Conservation (phyloP, 2,329 filamentous ascomycete species). For the Pseudogymnoascus sp. region DNA sequence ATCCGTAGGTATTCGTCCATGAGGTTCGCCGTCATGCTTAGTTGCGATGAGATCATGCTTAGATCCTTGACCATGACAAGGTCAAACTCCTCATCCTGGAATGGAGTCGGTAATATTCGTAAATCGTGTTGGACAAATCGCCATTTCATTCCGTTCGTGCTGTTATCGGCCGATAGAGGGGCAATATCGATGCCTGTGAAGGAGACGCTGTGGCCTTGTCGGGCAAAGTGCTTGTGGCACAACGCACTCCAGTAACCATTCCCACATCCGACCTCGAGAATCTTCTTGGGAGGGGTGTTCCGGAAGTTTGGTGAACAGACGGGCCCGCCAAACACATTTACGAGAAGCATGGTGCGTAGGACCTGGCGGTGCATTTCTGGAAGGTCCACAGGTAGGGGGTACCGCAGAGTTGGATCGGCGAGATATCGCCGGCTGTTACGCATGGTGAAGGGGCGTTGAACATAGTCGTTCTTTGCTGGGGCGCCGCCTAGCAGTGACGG, state of each 20-base stretch:
- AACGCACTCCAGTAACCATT: slow-evolving; percentile 85
- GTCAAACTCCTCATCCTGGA: slow-evolving; percentile 74
- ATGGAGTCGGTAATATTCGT: slow-evolving; percentile 67
- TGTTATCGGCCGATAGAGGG: slow-evolving; percentile 57
- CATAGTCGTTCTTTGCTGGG: slow-evolving; percentile 3
- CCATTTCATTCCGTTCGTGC: slow-evolving; percentile 74
- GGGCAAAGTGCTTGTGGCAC: slow-evolving; percentile 73
- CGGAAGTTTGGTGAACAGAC: slow-evolving; percentile 65
- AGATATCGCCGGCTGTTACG: slow-evolving; percentile 80
- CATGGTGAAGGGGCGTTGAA: slow-evolving; percentile 53
- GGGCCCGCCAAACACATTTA: slow-evolving; percentile 73
- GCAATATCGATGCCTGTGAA: slow-evolving; percentile 82
- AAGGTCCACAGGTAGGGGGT: slow-evolving; percentile 85
- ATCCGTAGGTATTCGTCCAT: slow-evolving; percentile 72
- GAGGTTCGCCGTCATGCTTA: slow-evolving; percentile 45
- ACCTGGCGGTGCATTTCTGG: slow-evolving; percentile 83
- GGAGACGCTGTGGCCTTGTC: slow-evolving; percentile 61
- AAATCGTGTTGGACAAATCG: slow-evolving; percentile 83
- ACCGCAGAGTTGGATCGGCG: slow-evolving; percentile 62
- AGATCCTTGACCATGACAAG: slow-evolving; percentile 84
- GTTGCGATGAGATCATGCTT: slow-evolving; percentile 57
- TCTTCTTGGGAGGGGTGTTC: slow-evolving; percentile 63
- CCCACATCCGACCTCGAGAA: slow-evolving; percentile 84
- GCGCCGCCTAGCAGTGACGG: neutral
- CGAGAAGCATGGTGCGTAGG: slow-evolving; percentile 72